A percentile compares a stretch with the other conserved stretches of the same genome.
These are phyloP conservation scores for Aureobasidium sp. DNA, from an alignment of 2,329 filamentous ascomycete genomes.

Conservation along the genomic window DNA sequence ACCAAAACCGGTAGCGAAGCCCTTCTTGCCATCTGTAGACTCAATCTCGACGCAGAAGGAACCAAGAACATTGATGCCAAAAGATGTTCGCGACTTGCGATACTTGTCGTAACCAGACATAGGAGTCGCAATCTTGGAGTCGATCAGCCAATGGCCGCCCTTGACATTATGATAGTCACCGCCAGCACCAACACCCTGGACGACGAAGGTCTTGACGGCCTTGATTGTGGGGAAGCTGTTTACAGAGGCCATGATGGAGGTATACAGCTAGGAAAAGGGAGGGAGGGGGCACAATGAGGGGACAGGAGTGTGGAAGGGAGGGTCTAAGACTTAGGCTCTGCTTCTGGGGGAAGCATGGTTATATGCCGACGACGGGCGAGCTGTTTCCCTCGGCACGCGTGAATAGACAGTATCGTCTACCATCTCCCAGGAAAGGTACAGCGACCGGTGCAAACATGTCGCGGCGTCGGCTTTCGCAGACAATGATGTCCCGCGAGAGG, in stretches of 20 bases:
- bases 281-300: slow-evolving; percentile 11
- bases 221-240: slow-evolving; percentile 67
- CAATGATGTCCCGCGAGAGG: slow-evolving; percentile 6
- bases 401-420: neutral
- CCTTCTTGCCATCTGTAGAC: slow-evolving; percentile 82
- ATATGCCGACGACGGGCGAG: neutral
- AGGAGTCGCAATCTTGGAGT: slow-evolving; percentile 85
- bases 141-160: slow-evolving; percentile 68
- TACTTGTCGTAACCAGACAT: slow-evolving; percentile 88
- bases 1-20: slow-evolving; percentile 89
- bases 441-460: slow-evolving; percentile 13
- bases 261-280: neutral
- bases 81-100: slow-evolving; percentile 77
- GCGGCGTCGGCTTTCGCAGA: slow-evolving; percentile 8
- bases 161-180: slow-evolving; percentile 92
- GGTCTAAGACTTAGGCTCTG: neutral
- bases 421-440: neutral
- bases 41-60: slow-evolving; percentile 90
- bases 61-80: slow-evolving; percentile 92
- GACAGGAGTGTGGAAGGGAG: slow-evolving; percentile 5
- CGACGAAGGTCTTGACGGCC: slow-evolving; percentile 64
- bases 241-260: slow-evolving; percentile 29
- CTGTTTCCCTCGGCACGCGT: neutral
- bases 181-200: slow-evolving; percentile 56
- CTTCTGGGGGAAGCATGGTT: neutral